These are phyloP conservation scores for Globisporangium abappressorium DNA, from an alignment of 352 stramenopile genomes.

Conservation along the genomic window DNA sequence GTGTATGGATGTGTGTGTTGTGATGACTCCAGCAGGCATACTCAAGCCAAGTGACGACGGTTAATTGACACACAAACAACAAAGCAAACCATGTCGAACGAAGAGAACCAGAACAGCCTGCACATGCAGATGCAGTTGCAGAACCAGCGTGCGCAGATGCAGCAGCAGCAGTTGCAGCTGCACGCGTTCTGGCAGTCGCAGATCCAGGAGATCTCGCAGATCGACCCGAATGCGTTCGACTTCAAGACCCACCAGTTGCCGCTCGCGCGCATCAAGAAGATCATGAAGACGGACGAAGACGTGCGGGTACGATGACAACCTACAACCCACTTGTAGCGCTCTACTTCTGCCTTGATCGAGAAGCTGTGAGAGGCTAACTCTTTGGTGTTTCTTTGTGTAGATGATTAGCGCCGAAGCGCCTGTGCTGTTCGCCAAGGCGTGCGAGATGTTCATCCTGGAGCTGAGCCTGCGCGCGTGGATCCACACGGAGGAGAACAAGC, in stretches of 20 bases:
- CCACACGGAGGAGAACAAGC: conserved; percentile 92
- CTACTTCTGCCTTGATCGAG: background rate
- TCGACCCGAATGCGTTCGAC: conserved; percentile 81
- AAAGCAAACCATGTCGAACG: conserved; percentile 44
- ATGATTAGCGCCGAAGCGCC: conserved; percentile 94
- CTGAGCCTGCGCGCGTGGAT: conserved; percentile 87
- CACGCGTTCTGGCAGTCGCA: conserved; percentile 88
- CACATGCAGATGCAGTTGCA: conserved; percentile 87
- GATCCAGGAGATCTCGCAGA: conserved; percentile 87
- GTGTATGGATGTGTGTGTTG: conserved; percentile 1
- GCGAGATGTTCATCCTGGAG: conserved; percentile 93
- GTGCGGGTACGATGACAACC: conserved; percentile 51
- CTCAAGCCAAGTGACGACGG: background rate
- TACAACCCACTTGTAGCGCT: background rate
- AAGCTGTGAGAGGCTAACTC: background rate
- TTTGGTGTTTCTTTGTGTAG: conserved; percentile 23
- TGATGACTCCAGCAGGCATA: background rate
- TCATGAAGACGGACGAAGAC: conserved; percentile 95
- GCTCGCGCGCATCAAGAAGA: conserved; percentile 94
- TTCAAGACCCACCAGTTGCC: conserved; percentile 90
- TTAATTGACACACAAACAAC: background rate
- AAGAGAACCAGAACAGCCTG: conserved; percentile 65
- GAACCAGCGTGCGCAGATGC: conserved; percentile 84
- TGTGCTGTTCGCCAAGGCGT: conserved; percentile 93
- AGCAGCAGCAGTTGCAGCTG: conserved; percentile 84